These are phyloP conservation scores for Exserohilum turcica DNA, from an alignment of 2,329 filamentous ascomycete genomes.

Conservation along the genomic window DNA sequence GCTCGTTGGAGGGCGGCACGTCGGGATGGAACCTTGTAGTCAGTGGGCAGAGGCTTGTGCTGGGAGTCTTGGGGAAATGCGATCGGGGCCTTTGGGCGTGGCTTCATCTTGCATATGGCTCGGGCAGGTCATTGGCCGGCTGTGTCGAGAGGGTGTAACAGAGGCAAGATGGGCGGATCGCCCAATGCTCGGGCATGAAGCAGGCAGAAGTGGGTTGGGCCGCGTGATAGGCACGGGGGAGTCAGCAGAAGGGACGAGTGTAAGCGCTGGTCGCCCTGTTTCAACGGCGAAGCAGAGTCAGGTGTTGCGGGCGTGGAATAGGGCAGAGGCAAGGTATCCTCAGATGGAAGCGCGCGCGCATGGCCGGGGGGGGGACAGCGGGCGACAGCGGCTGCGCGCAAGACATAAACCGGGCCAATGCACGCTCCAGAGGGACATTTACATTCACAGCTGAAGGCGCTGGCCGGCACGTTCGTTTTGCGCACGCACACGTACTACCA, in stretches of 20 bases:
- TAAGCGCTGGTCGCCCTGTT: slow-evolving; percentile 44
- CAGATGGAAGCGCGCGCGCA: slow-evolving; percentile 48
- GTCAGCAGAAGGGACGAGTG: slow-evolving; percentile 29
- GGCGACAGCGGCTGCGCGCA: slow-evolving; percentile 44
- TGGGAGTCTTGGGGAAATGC: slow-evolving; percentile 17
- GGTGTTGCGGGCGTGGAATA: slow-evolving; percentile 33
- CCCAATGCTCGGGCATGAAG: slow-evolving; percentile 23
- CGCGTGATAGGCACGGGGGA: slow-evolving; percentile 27
- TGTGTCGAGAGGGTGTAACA: slow-evolving; percentile 23
- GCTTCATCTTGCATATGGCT: slow-evolving; percentile 32
- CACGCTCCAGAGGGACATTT: slow-evolving; percentile 32
- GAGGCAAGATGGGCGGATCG: slow-evolving; percentile 26
- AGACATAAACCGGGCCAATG: slow-evolving; percentile 40
- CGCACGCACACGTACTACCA: slow-evolving; percentile 8
- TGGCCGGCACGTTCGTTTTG: slow-evolving; percentile 9
- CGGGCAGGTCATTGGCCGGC: slow-evolving; percentile 30
- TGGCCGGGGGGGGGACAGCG: slow-evolving; percentile 31
- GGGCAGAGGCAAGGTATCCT: slow-evolving; percentile 31
- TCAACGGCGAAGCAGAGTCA: slow-evolving; percentile 42
- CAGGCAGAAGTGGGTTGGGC: slow-evolving; percentile 31
- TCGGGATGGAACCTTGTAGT: slow-evolving; percentile 24
- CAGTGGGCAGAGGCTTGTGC: not conserved
- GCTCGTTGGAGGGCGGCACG: slow-evolving; percentile 14
- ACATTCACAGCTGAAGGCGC: slow-evolving; percentile 20
- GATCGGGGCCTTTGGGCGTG: slow-evolving; percentile 34